phyloP scores from a whole-genome alignment of 2,329 filamentous ascomycete genomes.

The Arthrobotrys conoides region DNA sequence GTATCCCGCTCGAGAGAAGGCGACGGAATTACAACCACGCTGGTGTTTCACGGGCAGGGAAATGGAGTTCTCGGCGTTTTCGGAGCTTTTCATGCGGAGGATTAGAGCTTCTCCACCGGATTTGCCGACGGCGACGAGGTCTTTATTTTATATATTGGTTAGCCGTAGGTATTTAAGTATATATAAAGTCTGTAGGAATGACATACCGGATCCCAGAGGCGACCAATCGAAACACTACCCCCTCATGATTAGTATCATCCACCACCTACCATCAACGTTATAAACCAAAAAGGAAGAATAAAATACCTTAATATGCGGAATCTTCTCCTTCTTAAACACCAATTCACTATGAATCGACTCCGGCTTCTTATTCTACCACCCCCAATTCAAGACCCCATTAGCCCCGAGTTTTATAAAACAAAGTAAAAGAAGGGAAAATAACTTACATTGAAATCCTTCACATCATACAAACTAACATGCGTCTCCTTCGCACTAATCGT shows the following conservation, averaged over 20 bases:
- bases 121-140: constrained; percentile 81
- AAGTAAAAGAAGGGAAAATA: constrained; percentile 65
- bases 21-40: constrained; percentile 83
- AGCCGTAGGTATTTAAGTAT: background rate
- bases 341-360: constrained; percentile 55
- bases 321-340: constrained; percentile 68
- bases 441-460: constrained; percentile 68
- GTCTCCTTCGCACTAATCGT: constrained; percentile 71
- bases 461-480: constrained; percentile 70
- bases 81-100: constrained; percentile 71
- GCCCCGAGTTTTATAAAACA: too few relatives aligned
- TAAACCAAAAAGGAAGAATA: background rate
- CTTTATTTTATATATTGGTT: constrained; percentile 70
- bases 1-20: constrained; percentile 80
- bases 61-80: constrained; percentile 76
- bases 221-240: constrained; percentile 71
- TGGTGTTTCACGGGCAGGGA: constrained; percentile 80
- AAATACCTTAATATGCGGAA: constrained; percentile 71
- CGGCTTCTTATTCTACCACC: constrained; percentile 47
- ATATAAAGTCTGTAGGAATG: constrained; percentile 10
- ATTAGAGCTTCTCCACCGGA: constrained; percentile 82
- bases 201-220: constrained; percentile 67
- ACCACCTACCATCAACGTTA: too few relatives aligned
- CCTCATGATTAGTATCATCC: constrained; percentile 2
- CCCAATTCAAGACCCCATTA: background rate